Percentiles rank a stretch among this genome's conserved stretches.
phyloP scores from a whole-genome alignment of 2,329 filamentous ascomycete species.

The Fusarium proliferatum region DNA sequence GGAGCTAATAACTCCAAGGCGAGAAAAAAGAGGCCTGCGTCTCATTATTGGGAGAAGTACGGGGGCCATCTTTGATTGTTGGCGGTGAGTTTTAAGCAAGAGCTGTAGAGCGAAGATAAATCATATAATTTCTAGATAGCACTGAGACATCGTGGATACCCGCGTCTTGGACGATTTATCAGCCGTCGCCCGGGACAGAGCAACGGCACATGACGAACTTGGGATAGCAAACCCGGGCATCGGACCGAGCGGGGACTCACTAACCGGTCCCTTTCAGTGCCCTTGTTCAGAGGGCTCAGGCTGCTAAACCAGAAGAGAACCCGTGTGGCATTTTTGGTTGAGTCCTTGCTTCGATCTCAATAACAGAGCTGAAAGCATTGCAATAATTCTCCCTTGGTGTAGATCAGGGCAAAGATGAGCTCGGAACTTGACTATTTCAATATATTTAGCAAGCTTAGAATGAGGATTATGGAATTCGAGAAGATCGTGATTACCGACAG shows the following conservation, averaged over 20 bases:
- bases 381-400: background rate
- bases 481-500: too few species aligned
- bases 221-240: background rate
- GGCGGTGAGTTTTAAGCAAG: accelerated
- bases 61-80: accelerated
- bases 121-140: accelerated
- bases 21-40: background rate
- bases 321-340: accelerated
- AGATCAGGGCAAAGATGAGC: accelerated
- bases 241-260: background rate
- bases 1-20: accelerated
- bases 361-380: background rate
- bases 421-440: accelerated
- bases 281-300: accelerated
- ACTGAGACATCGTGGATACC: accelerated
- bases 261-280: background rate
- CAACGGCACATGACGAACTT: background rate
- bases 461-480: accelerated
- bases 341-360: accelerated
- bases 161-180: background rate
- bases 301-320: accelerated
- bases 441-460: accelerated
- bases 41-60: background rate
- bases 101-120: accelerated
- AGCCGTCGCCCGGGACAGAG: background rate